Conservation (phyloP, 129 eudicot genomes). For the Flaveria bidentis region DNA sequence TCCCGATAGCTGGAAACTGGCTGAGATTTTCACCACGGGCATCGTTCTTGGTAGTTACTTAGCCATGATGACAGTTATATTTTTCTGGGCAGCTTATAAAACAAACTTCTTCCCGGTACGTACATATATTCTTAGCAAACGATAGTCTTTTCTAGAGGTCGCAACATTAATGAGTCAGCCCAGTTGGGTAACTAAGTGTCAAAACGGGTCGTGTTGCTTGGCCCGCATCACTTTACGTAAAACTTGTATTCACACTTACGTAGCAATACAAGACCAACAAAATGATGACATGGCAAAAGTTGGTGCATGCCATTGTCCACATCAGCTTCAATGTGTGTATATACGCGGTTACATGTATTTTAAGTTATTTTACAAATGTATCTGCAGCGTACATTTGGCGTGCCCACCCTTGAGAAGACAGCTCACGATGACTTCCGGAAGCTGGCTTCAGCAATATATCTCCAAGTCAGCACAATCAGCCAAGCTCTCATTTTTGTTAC, state of each 20-base stretch:
- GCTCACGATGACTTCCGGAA: slow-evolving; percentile 72
- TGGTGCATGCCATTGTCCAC: background rate
- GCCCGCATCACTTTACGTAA: background rate
- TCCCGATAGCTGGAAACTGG: slow-evolving; percentile 98
- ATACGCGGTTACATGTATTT: background rate
- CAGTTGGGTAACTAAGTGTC: background rate
- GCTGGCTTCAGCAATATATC: slow-evolving; percentile 97
- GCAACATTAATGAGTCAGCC: too few relatives aligned
- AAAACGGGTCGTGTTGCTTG: background rate
- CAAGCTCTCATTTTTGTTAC: slow-evolving; percentile 98
- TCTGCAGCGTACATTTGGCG: slow-evolving; percentile 73
- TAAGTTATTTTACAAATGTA: background rate
- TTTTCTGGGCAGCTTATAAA: slow-evolving; percentile 96
- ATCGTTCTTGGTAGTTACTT: slow-evolving; percentile 82
- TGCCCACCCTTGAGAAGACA: slow-evolving; percentile 77
- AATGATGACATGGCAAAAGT: background rate
- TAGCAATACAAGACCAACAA: background rate
- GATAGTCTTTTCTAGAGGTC: too few relatives aligned
- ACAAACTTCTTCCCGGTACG: slow-evolving; percentile 87
- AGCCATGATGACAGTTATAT: slow-evolving; percentile 96
- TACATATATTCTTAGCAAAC: background rate
- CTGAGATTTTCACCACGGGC: slow-evolving; percentile 90
- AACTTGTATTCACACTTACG: background rate
- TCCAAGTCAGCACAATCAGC: slow-evolving; percentile 97
- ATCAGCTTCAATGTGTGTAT: background rate